These are phyloP conservation scores for Nigrospora osmanthi DNA, from an alignment of 2,329 filamentous ascomycete genomes.

Conservation along the genomic window DNA sequence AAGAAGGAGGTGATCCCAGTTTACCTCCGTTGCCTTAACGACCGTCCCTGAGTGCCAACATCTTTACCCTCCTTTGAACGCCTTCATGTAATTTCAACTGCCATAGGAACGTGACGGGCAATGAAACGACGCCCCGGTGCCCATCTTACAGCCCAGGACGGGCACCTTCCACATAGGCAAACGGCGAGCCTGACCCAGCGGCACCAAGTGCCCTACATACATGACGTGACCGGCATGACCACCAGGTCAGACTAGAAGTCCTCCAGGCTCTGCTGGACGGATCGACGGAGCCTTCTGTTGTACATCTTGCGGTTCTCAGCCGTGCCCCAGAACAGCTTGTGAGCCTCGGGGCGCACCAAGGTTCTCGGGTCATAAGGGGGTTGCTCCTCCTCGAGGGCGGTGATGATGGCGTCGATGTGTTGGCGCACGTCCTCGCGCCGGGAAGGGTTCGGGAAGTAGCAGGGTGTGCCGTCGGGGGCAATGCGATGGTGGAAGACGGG, in stretches of 20 bases:
- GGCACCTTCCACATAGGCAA: no score
- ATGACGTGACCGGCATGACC: no score
- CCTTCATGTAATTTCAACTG: no score
- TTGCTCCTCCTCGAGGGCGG: constrained; percentile 76
- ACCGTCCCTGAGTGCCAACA: no score
- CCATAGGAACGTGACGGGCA: no score
- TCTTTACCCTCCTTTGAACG: no score
- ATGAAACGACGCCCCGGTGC: no score
- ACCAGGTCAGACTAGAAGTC: constrained; percentile 25
- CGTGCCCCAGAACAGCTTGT: constrained; percentile 78
- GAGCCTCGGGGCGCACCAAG: constrained; percentile 78
- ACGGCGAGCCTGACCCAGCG: no score
- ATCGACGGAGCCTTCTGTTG: constrained; percentile 70
- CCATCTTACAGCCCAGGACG: no score
- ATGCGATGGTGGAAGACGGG: constrained; percentile 84
- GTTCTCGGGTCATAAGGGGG: constrained; percentile 87
- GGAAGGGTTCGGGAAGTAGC: constrained; percentile 60
- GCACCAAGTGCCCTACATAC: no score
- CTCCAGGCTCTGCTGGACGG: constrained; percentile 63
- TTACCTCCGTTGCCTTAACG: no score
- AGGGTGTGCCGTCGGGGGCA: constrained; percentile 70
- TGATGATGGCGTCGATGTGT: constrained; percentile 79
- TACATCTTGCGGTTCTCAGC: constrained; percentile 76
- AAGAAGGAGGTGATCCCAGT: no score
- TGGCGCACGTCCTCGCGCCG: constrained; percentile 69